Evolutionary conservation across 2,329 filamentous ascomycete genomes (phyloP).

Genomic region (Aspergillus luchuensis): DNA sequence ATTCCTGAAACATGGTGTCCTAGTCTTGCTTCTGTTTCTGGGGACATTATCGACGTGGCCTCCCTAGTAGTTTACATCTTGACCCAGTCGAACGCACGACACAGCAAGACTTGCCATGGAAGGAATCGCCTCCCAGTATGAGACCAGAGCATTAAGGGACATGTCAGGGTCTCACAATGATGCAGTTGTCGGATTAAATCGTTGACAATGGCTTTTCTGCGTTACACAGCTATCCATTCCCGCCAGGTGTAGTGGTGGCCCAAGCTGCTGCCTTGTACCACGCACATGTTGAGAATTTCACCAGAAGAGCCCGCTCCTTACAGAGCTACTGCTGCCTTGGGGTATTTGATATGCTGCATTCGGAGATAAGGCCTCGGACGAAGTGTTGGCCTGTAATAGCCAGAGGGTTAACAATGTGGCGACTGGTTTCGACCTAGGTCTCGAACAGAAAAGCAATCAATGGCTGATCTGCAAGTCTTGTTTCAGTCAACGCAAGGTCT

Average conservation of each 20-base stretch:
- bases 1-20: conserved; percentile 41
- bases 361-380: neutral
- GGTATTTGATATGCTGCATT: neutral
- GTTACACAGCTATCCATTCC: conserved; percentile 9
- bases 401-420: neutral
- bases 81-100: neutral
- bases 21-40: neutral
- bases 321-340: neutral
- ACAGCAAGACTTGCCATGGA: neutral
- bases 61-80: neutral
- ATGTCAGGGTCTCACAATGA: neutral
- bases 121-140: neutral
- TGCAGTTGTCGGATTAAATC: neutral
- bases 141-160: too few relatives aligned
- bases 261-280: conserved; percentile 7
- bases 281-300: neutral
- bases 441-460: neutral
- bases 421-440: neutral
- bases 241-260: conserved; percentile 7
- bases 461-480: neutral
- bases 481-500: neutral
- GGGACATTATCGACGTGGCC: neutral
- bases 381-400: neutral
- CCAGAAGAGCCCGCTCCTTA: neutral
- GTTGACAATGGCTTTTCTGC: neutral